Evolutionary conservation across 495 filamentous ascomycete species (phyloP), one percentile per base, ranked within the genome.

Genomic region (Penicillium nucicola): DNA sequence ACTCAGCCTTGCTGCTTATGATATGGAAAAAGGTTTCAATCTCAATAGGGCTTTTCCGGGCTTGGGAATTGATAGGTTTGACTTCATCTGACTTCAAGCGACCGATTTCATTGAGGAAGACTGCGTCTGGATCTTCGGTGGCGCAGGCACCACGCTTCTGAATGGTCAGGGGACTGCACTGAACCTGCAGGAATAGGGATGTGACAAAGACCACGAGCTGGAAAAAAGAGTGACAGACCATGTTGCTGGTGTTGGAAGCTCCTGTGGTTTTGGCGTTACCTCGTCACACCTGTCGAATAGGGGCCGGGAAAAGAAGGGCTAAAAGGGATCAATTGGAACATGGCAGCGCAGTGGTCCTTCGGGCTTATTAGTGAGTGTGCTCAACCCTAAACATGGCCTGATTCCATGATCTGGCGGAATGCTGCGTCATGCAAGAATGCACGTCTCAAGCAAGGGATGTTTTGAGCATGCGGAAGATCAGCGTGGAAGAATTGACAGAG

Each of bases 1-100:
- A 57, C 42, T 70, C 56, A 6, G 64, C 66, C 36, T 59, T 55
- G 53, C 68, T 72, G 39, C 61, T 67, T 32, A 80, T 57, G 41
- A 79, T 66, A 52, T 80, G 76, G 38, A 79, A 72, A 61, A 72
- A 79, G 5, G 70, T 77, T 11, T 73, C 74, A 17, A 80, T 72
- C 41, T 74, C 64, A 45, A 76, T 74, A 19, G 66, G 61, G 1
- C 38, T 50, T n/a, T 53, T 35, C 15, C 68, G 60, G 25, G 48
- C 60, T 18, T 63, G 61, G n/a, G 58, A 55, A 31, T 40, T 48
- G 28, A 35, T 35, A 20, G 22, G n/a, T 6, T 42, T 18, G 5
- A 45, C 33, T 35, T 66, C 56, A 31, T 56, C 51, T 7, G 22
- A 28, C 9, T 45, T 60, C 23, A 74, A 49, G 14, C 58, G 58